Evolutionary conservation across 257 asterid species (phyloP).

Genomic region (Asclepias syriaca): DNA sequence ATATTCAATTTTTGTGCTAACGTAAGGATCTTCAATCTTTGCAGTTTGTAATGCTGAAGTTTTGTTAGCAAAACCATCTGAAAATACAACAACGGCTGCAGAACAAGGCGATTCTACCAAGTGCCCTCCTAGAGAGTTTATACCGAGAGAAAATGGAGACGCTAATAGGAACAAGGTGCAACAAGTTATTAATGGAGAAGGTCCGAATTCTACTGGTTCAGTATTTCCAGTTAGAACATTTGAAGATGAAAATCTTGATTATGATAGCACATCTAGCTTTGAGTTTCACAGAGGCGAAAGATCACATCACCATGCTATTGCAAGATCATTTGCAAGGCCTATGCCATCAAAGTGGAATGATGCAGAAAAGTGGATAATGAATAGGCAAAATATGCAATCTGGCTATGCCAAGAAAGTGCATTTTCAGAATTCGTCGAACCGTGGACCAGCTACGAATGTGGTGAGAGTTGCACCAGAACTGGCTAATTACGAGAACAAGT

Average conservation of each 20-base stretch:
- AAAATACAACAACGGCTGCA: slow-evolving; percentile 7
- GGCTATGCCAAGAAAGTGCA: slow-evolving; percentile 45
- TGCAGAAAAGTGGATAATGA: slow-evolving; percentile 98
- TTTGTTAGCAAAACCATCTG: slow-evolving; percentile 13
- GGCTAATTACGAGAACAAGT: slow-evolving; percentile 38
- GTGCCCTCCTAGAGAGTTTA: slow-evolving; percentile 21
- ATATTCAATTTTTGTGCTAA: background rate
- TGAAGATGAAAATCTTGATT: slow-evolving; percentile 91
- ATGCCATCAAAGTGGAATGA: slow-evolving; percentile 96
- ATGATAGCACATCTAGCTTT: slow-evolving; percentile 94
- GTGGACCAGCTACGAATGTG: slow-evolving; percentile 28
- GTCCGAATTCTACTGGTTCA: slow-evolving; percentile 54
- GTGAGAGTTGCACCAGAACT: slow-evolving; percentile 66
- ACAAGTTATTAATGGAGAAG: slow-evolving; percentile 46
- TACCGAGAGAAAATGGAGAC: slow-evolving; percentile 33
- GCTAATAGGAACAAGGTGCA: slow-evolving; percentile 32
- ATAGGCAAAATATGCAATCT: slow-evolving; percentile 52
- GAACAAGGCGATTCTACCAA: slow-evolving; percentile 15
- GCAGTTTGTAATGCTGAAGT: slow-evolving; percentile 20
- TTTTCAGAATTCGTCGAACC: slow-evolving; percentile 41
- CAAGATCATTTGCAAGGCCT: slow-evolving; percentile 65
- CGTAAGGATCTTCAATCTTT: background rate
- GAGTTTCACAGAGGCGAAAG: slow-evolving; percentile 95
- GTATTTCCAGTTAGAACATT: slow-evolving; percentile 49
- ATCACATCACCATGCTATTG: slow-evolving; percentile 48